Evolutionary conservation across 2,329 filamentous ascomycete species (phyloP), one percentile per base, ranked within the genome.

Genomic region (Cytospora mali): DNA sequence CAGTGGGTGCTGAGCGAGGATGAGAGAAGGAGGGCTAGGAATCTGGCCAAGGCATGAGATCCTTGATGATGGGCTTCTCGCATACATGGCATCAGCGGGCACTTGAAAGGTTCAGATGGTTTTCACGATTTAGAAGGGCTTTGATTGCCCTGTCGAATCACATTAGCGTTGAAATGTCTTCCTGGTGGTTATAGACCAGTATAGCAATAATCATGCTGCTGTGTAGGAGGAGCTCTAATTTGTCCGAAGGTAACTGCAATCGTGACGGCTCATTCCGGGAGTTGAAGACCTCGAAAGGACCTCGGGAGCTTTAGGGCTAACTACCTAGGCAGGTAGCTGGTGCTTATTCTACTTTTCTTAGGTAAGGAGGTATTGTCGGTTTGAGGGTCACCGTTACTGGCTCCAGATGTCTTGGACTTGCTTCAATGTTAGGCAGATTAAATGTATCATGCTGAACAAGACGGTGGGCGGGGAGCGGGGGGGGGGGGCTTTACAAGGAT

Each of bases 21-120:
- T 62, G 93, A 96, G 78, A 86, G 90, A 73, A 82, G 80, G 67
- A 84, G 86, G 70, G 91, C 91, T 11, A 85, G 92, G 72, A 86
- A 79, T 6, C 85, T 95, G 75, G 86, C 93, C 13, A 75, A 71
- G 66, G 68, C 52, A n/a, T 67, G 31, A 62, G 56, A 54, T 18
- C 11, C 31, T 49, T 42, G 23, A 27, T 35, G 11, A 2, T 21
- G 50, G n/a, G 39, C 31, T 28, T 52, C 35, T 11, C 14, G 29
- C 31, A 33, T 25, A 35, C 9, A 52, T 60, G 53, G 57, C 58
- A 60, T 54, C 48, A 54, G 51, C 58, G 28, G 50, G 50, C 35
- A 49, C 14, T 29, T 28, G 27, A 6, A 33, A 13, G 18, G 31
- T 23, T 28, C 5, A 1, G 16, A 6, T n/a, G 1, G 18, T 29